A percentile compares a stretch with the other conserved stretches of the same genome.
Conservation (phyloP, 73 alveolate species). For the Paramecium tetraurelia region DNA sequence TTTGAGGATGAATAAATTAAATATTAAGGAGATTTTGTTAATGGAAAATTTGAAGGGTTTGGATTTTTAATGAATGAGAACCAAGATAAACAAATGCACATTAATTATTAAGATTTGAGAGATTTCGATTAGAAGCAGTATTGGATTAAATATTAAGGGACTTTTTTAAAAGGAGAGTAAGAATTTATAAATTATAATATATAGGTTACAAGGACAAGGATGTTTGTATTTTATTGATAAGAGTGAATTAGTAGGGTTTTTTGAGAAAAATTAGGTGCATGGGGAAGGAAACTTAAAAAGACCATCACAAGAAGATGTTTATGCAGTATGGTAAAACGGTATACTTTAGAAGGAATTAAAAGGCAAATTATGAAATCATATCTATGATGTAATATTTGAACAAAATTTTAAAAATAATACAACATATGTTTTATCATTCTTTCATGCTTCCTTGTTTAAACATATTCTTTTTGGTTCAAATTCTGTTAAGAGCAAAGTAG, state of each 20-base stretch:
- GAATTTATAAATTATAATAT: neutral
- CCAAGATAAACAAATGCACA: neutral
- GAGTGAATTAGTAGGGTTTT: neutral
- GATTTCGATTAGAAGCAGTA: neutral
- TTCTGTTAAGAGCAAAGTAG: neutral
- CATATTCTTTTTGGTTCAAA: neutral
- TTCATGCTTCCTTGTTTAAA: neutral
- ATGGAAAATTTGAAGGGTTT: neutral
- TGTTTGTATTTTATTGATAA: neutral
- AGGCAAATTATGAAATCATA: neutral
- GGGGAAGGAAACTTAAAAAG: neutral
- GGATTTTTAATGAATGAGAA: neutral
- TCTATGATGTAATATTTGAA: neutral
- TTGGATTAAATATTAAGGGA: neutral
- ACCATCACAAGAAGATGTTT: neutral
- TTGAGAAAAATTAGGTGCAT: neutral
- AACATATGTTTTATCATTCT: neutral
- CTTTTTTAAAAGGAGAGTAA: neutral
- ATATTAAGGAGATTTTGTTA: neutral
- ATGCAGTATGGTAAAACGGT: neutral
- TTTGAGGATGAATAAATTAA: neutral
- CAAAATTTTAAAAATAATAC: neutral
- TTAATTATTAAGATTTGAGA: neutral
- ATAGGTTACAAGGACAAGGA: neutral
- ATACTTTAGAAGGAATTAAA: neutral